Evolutionary conservation across 352 stramenopile species (phyloP).

Genomic region (Phytophthora capsici): DNA sequence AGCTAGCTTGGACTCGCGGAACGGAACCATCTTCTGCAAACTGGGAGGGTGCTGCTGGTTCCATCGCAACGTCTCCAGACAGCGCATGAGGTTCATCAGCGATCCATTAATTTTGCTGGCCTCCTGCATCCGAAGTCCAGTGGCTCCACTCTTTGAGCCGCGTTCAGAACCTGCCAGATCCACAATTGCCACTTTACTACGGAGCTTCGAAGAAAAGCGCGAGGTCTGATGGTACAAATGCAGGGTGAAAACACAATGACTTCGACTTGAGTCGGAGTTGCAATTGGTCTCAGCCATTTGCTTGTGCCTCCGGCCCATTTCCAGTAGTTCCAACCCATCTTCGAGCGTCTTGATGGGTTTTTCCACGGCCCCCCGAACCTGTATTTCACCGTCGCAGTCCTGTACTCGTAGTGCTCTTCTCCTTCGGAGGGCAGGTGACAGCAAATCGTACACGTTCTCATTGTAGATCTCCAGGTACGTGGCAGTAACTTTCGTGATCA

Average conservation of each 20-base stretch:
- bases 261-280: slow-evolving; percentile 92
- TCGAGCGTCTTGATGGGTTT: slow-evolving; percentile 61
- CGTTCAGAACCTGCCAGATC: slow-evolving; percentile 93
- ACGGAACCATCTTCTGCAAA: slow-evolving; percentile 94
- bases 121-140: slow-evolving; percentile 94
- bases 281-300: slow-evolving; percentile 89
- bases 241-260: slow-evolving; percentile 92
- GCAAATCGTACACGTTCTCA: slow-evolving; percentile 97
- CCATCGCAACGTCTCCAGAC: slow-evolving; percentile 93
- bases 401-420: slow-evolving; percentile 74
- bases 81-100: slow-evolving; percentile 98
- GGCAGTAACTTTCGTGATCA: slow-evolving; percentile 70
- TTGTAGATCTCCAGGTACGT: slow-evolving; percentile 99
- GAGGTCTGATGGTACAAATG: slow-evolving; percentile 61
- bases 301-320: slow-evolving; percentile 67
- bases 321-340: slow-evolving; percentile 80
- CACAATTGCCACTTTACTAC: slow-evolving; percentile 92
- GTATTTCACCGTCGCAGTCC: slow-evolving; percentile 88
- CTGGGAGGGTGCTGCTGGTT: slow-evolving; percentile 85
- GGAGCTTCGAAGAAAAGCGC: slow-evolving; percentile 26
- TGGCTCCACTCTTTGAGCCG: slow-evolving; percentile 78
- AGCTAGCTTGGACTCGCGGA: slow-evolving; percentile 97
- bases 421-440: slow-evolving; percentile 69
- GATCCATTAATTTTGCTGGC: slow-evolving; percentile 98
- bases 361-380: slow-evolving; percentile 85